phyloP scores from a whole-genome alignment of 306 rosid genomes.

The Cicer cuneatum region DNA sequence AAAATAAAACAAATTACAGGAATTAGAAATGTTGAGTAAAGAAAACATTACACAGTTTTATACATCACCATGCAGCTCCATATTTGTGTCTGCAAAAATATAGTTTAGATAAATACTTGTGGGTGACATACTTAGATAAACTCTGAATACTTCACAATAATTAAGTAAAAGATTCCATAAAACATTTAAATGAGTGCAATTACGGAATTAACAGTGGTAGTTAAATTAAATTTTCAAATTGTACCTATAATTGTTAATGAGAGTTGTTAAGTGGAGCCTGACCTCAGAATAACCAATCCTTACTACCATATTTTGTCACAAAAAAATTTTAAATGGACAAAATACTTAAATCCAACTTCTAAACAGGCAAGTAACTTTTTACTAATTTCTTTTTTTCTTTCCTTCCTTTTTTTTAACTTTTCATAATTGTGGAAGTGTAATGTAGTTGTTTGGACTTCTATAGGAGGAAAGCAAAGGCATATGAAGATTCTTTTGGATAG shows the following conservation, averaged over 20 bases:
- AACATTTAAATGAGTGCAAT: background rate
- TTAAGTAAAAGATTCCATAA: background rate
- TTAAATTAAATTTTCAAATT: background rate
- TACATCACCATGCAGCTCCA: background rate
- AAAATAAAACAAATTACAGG: constrained; percentile 33
- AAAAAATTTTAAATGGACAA: background rate
- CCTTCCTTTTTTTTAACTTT: constrained; percentile 21
- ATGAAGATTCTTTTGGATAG: background rate
- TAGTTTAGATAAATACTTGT: constrained; percentile 3
- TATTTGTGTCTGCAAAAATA: background rate
- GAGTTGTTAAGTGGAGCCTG: background rate
- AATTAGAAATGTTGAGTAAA: constrained; percentile 35
- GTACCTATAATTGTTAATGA: background rate
- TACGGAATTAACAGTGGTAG: background rate
- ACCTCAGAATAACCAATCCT: constrained; percentile 8
- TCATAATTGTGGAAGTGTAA: background rate
- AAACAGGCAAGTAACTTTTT: background rate
- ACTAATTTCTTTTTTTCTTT: background rate
- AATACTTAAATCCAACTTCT: constrained; percentile 2
- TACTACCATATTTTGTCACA: constrained; percentile 25
- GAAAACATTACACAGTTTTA: constrained; percentile 29
- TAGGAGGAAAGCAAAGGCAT: constrained; percentile 22
- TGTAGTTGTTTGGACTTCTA: background rate
- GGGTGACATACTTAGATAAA: constrained; percentile 10
- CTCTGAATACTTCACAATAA: background rate